These are phyloP conservation scores for Lichenothelia convexa DNA, from an alignment of 495 filamentous ascomycete species.

Conservation along the genomic window DNA sequence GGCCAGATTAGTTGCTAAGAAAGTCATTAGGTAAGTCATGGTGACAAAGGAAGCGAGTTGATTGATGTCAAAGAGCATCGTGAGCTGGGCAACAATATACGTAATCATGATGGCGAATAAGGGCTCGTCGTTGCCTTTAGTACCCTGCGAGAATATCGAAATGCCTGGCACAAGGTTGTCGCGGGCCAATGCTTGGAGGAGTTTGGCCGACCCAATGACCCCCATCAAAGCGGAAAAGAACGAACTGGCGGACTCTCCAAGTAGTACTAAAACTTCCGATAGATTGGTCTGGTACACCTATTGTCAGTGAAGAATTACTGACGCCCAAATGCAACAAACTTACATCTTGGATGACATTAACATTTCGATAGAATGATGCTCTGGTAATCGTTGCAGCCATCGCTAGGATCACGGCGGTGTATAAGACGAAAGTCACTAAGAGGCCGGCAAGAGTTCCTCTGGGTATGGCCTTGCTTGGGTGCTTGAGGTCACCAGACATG, in stretches of 20 bases:
- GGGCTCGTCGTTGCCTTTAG: constrained; percentile 56
- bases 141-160: constrained; percentile 57
- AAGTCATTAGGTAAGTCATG: constrained; percentile 72
- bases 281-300: constrained; percentile 36
- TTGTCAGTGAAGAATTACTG: neutral
- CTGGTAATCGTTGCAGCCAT: constrained; percentile 65
- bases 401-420: constrained; percentile 58
- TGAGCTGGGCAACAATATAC: constrained; percentile 56
- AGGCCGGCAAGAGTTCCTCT: constrained; percentile 64
- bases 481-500: constrained; percentile 74
- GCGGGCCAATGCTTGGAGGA: constrained; percentile 66
- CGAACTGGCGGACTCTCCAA: constrained; percentile 64
- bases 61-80: constrained; percentile 72
- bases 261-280: constrained; percentile 51
- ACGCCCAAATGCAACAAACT: constrained; percentile 5
- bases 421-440: constrained; percentile 54
- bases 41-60: constrained; percentile 76
- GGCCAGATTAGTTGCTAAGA: constrained; percentile 64
- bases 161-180: constrained; percentile 66
- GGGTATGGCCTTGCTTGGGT: constrained; percentile 72
- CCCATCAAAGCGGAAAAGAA: constrained; percentile 82
- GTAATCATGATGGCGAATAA: constrained; percentile 61
- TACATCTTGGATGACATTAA: constrained; percentile 62
- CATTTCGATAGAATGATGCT: constrained; percentile 52
- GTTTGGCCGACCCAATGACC: constrained; percentile 72